A percentile compares a stretch with the other conserved stretches of the same genome.
These are phyloP conservation scores for Tulasnella sp. DNA, from an alignment of 768 basidiomycete genomes.

Conservation along the genomic window DNA sequence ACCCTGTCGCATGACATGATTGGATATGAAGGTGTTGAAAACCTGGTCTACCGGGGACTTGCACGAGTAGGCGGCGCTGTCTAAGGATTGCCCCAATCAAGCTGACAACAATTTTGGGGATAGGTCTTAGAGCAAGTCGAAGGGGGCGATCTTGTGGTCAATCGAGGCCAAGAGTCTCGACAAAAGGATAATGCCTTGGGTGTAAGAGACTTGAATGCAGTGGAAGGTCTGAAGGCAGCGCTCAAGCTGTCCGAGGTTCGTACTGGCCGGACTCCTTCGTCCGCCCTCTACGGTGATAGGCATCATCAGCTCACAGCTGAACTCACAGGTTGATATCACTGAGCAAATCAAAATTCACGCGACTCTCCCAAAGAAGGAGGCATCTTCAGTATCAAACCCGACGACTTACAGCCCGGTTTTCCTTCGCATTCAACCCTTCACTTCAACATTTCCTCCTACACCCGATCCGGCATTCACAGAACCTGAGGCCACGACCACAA, in stretches of 20 bases:
- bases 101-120: constrained; percentile 11
- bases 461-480: constrained; percentile 24
- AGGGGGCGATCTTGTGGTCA: constrained; percentile 84
- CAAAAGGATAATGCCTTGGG: constrained; percentile 50
- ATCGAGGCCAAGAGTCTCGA: constrained; percentile 65
- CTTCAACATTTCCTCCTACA: constrained; percentile 35
- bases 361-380: constrained; percentile 26
- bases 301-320: background rate
- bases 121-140: constrained; percentile 93
- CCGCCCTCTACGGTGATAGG: background rate
- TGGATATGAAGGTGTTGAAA: constrained; percentile 92
- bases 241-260: constrained; percentile 75
- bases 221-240: constrained; percentile 78
- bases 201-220: constrained; percentile 65
- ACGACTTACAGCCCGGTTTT: constrained; percentile 86
- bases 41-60: constrained; percentile 83
- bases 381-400: constrained; percentile 38
- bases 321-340: constrained; percentile 63
- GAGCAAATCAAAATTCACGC: constrained; percentile 53
- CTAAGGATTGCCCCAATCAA: background rate
- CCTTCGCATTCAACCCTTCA: constrained; percentile 86
- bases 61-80: constrained; percentile 46
- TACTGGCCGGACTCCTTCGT: constrained; percentile 24
- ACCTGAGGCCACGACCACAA: constrained; percentile 22
- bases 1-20: constrained; percentile 95